phyloP scores from a whole-genome alignment of 208 protist species.

The Leishmania martiniquensis region DNA sequence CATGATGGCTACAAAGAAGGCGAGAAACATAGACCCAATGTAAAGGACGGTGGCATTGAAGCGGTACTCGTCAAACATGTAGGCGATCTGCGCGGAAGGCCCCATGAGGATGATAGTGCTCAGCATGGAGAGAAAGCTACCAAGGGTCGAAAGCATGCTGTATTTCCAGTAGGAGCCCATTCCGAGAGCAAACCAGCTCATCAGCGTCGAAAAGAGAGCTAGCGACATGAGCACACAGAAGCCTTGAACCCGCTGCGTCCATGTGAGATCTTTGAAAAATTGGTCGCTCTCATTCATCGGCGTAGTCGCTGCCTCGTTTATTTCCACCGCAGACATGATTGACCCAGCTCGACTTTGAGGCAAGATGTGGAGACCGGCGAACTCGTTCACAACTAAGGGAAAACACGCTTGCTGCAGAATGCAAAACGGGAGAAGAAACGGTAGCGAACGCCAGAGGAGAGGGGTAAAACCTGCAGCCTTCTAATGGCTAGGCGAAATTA shows the following conservation, averaged over 20 bases:
- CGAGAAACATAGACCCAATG: slow-evolving; percentile 70
- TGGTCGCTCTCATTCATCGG: slow-evolving; percentile 61
- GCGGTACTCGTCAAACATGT: slow-evolving; percentile 93
- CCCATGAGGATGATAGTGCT: slow-evolving; percentile 90
- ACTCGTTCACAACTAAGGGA: neutral
- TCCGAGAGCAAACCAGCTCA: slow-evolving; percentile 84
- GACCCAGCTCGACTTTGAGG: too few species aligned
- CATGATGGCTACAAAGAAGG: slow-evolving; percentile 67
- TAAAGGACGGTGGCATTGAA: slow-evolving; percentile 67
- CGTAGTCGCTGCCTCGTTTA: slow-evolving; percentile 30
- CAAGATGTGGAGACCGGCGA: neutral
- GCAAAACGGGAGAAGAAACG: too few species aligned
- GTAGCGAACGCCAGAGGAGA: too few species aligned
- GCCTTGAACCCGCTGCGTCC: slow-evolving; percentile 79
- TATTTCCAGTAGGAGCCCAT: slow-evolving; percentile 90
- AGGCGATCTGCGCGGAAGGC: slow-evolving; percentile 73
- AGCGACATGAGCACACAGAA: slow-evolving; percentile 83
- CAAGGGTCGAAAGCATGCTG: slow-evolving; percentile 72
- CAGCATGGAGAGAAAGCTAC: slow-evolving; percentile 76
- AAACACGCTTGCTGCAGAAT: too few species aligned
- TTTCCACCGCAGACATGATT: slow-evolving; percentile 30
- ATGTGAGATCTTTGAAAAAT: slow-evolving; percentile 72
- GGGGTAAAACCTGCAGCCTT: too few species aligned
- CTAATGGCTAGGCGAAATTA: too few species aligned
- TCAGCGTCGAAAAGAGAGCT: slow-evolving; percentile 71